Base-by-base conservation (phyloP, 2,329 filamentous ascomycete species). In the Penicillium sp. region DNA sequence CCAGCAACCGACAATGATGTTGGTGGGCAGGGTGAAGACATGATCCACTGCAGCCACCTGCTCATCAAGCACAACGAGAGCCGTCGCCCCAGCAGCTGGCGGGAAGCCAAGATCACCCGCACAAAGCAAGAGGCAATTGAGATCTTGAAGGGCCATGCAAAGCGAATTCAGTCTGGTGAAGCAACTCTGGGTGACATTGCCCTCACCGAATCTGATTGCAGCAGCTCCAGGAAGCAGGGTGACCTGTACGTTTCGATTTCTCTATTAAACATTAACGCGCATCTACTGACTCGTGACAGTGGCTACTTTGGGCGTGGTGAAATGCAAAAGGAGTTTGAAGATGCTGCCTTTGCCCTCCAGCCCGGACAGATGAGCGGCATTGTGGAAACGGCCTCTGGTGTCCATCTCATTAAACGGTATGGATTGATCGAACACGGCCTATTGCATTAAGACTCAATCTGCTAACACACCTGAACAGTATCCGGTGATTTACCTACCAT, bases 261-360 rank as follows among this genome's bases (percentile, higher is more conserved):
- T 37, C 6, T 7, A 6, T 7, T 10, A n/a, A 8, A 17, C 15
- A 25, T 5, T 5, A n/a, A 1, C 31, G 25, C 22, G 42, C 5
- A 1, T 11, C n/a, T 50, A 35, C 42, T 55, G 34, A 63, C 52
- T 39, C 20, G 37, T 56, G 53, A 17, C 42, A 89, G 86, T 64
- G 95, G 95, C 20, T 96, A 93, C 78, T 99, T 99, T 76, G 93
- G 92, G 57, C 88, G 85, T 70, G 92, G 92, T 31, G 94, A 98
- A 72, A 99, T 99, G 95, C 95, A 99, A 76, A 94, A 93, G 81
- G 94, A 97, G 79, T 99, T 99, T 73, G 95, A 99, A 79, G 92
- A 97, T 58, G 93, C 93, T 4, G 90, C 95, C 1, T 99, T 99
- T 79, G 88, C 85, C n/a, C 83, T 99, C 57, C 85, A 93, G 76